These are phyloP conservation scores for Fusarium coffeatum DNA, from an alignment of 2,329 filamentous ascomycete genomes.

Conservation along the genomic window DNA sequence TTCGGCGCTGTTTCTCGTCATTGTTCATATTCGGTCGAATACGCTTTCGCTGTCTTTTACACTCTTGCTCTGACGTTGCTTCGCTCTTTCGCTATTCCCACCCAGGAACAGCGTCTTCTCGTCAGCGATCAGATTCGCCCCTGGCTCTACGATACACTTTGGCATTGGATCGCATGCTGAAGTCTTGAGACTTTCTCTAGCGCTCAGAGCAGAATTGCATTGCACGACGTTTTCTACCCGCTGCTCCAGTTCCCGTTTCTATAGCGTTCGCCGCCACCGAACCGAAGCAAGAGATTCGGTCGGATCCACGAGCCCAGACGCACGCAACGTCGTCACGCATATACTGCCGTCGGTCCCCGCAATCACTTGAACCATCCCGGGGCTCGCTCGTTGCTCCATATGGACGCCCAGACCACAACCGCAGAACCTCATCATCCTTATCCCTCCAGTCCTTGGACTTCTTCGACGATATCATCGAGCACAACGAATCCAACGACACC, in stretches of 20 bases:
- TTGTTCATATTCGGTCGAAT: conserved; percentile 34
- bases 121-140: conserved; percentile 38
- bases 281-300: conserved; percentile 17
- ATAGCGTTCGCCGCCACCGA: conserved; percentile 30
- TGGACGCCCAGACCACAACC: conserved; percentile 54
- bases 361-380: conserved; percentile 43
- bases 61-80: conserved; percentile 32
- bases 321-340: conserved; percentile 40
- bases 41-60: conserved; percentile 31
- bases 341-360: conserved; percentile 40
- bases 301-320: conserved; percentile 31
- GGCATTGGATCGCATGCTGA: conserved; percentile 43
- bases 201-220: conserved; percentile 13
- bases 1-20: conserved; percentile 32
- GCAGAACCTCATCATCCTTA: conserved; percentile 56
- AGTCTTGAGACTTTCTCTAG: conserved; percentile 24
- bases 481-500: conserved; percentile 43
- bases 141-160: conserved; percentile 30
- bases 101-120: conserved; percentile 43
- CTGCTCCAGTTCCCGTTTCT: conserved; percentile 35
- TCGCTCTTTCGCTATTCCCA: conserved; percentile 36
- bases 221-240: conserved; percentile 23
- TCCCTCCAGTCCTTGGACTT: conserved; percentile 49
- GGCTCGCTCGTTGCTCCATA: conserved; percentile 52
- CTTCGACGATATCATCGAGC: conserved; percentile 46